Percentiles rank a stretch among this genome's conserved stretches.
Evolutionary conservation across 202 grass and related monocot species (phyloP).

Genomic region (Cymbopogon flexuosus): DNA sequence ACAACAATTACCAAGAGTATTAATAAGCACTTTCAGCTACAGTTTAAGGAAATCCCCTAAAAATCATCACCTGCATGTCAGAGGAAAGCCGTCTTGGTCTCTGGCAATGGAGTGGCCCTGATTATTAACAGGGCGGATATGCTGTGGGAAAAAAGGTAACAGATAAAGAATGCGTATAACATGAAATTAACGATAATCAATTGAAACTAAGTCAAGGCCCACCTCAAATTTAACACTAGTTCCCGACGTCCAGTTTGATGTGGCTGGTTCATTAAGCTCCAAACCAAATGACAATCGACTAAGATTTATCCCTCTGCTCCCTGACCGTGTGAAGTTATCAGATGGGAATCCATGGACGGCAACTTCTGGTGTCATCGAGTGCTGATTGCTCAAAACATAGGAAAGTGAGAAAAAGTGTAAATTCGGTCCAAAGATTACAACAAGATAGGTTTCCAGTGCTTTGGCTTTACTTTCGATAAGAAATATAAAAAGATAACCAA

Average conservation of each 20-base stretch:
- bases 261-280: constrained; percentile 82
- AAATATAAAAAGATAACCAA: neutral
- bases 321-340: constrained; percentile 80
- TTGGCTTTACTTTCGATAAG: neutral
- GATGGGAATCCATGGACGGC: constrained; percentile 83
- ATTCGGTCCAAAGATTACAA: constrained; percentile 3
- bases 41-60: neutral
- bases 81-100: constrained; percentile 83
- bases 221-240: constrained; percentile 95
- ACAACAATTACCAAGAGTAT: constrained; percentile 20
- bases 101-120: constrained; percentile 71
- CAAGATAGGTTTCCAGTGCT: neutral
- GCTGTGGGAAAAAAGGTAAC: constrained; percentile 35
- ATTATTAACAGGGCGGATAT: constrained; percentile 83
- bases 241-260: constrained; percentile 85
- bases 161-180: neutral
- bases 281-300: constrained; percentile 71
- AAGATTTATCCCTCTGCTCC: constrained; percentile 79
- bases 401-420: constrained; percentile 27
- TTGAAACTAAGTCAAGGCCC: constrained; percentile 4
- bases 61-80: constrained; percentile 79
- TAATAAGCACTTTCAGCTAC: neutral
- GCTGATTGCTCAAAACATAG: constrained; percentile 58
- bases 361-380: constrained; percentile 84
- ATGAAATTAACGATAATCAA: neutral